Base-by-base conservation (phyloP, 1,284 basidiomycete species). In the Coniophora puteana region DNA sequence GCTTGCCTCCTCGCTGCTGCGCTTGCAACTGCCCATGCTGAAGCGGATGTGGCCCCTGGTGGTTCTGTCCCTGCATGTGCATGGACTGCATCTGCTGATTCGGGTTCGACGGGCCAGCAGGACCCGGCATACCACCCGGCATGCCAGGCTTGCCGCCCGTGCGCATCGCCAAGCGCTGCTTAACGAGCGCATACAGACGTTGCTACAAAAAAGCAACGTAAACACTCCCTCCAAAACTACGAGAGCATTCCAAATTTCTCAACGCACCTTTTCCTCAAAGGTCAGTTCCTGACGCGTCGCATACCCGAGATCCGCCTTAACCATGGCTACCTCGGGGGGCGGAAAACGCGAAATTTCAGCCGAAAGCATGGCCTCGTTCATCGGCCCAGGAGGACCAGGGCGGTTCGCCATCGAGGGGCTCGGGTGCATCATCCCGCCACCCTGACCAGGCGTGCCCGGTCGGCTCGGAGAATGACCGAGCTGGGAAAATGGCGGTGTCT, bases 381-480 rank as follows among this genome's bases (percentile, higher is more conserved):
- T 20, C 4, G 72, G 69, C 0, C 68, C 62, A 47, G 72, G 69
- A 10, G 72, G 69, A 0, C 68, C 62, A 47, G 72, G 69, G 10
- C 76, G 70, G 27, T 65, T 49, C 4, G 65, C 58, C 50, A 83
- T 41, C 6, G 74, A 77, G 11, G 82, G 82, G 50, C 81, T 84
- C 3, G 59, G 74, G 1, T 74, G 71, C 17, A 64, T 61, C 59
- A 74, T 69, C n/a, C n/a, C n/a, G 16, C 53, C 57, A 16, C 59
- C 52, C 39, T 66, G 58, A 18, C 68, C 65, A 0, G 80, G 78
- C 1, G 76, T 75, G 4, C 61, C 72, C 21, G 78, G 69, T 38
- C 79, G 68, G 52, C 79, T 82, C 8, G 76, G 74, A 8, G 80
- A 73, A 35, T 76, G 63, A 3, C 66, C 70, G 10, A 63, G 48